Evolutionary conservation across 345 rosid genomes (phyloP), one percentile per base, ranked within the genome.

Genomic region (Zanthoxylum bungeanum): DNA sequence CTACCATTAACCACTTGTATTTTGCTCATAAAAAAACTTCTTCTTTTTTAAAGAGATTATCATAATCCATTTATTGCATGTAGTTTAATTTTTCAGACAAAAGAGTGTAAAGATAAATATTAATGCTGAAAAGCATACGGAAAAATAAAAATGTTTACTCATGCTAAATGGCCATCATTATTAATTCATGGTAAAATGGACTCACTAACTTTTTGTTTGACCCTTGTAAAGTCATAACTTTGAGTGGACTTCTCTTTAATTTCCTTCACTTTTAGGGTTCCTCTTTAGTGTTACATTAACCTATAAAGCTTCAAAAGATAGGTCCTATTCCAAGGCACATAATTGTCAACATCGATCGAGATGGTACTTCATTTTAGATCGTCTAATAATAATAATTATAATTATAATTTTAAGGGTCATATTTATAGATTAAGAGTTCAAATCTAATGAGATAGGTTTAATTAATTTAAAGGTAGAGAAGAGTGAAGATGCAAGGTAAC

Each of bases 151-250:
- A 9, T 36, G 11, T 22, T 4, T 68, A 31, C n/a, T 59, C 34
- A 11, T 42, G 61, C 37, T 57, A 42, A 21, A 64, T 7, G 36
- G 17, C 22, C 8, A 24, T 10, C 52, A 68, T 50, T 33, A 12
- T 21, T 27, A 64, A 49, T 4, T 10, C 33, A 16, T 16, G 44
- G n/a, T 4, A 53, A 10, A 64, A 63, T 33, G 8, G 4, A 16
- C 19, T 64, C 27, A 16, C 39, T 27, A 63, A 69, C 77, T 76
- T 80, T 65, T 51, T 28, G 49, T 65, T 65, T 80, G 75, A 76
- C 77, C 70, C 56, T 3, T 30, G 19, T 24, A 44, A 71, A 62
- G 70, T 34, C 49, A 66, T 37, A 66, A 44, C 71, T 69, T 70
- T 61, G 11, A 28, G 33, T 60, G 73, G 53, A 50, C 49, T 70